Evolutionary conservation across 2,329 filamentous ascomycete genomes (phyloP).

Genomic region (Fusarium nisikadoi): DNA sequence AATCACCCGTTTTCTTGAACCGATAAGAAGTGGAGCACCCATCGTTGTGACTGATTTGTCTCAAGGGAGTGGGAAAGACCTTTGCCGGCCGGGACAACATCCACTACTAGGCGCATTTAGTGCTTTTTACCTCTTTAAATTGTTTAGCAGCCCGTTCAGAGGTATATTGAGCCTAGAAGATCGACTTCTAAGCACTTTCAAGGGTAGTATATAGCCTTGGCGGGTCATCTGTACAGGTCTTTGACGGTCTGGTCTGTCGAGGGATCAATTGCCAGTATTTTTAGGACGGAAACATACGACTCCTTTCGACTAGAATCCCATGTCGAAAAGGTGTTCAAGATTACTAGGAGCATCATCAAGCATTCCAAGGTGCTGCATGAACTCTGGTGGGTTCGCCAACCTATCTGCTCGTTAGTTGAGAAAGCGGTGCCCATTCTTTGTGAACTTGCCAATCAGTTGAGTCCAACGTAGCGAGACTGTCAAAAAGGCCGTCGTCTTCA

Average conservation of each 20-base stretch:
- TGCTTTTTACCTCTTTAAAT: rapidly evolving
- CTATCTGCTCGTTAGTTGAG: neutral
- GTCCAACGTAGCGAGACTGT: conserved; percentile 7
- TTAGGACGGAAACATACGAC: rapidly evolving
- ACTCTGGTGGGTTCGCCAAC: conserved; percentile 13
- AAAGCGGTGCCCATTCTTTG: rapidly evolving
- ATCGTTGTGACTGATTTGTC: neutral
- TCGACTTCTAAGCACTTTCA: rapidly evolving
- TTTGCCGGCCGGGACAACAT: neutral
- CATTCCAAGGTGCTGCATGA: conserved; percentile 17
- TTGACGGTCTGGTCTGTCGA: rapidly evolving
- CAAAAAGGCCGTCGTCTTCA: conserved; percentile 6
- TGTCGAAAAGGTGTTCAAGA: conserved; percentile 3
- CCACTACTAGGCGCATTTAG: neutral
- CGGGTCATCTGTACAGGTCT: neutral
- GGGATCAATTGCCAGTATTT: rapidly evolving
- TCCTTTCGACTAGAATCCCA: neutral
- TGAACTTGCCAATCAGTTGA: neutral
- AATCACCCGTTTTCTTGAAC: neutral
- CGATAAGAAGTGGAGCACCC: neutral
- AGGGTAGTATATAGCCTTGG: neutral
- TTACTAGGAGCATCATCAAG: neutral
- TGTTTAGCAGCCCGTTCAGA: rapidly evolving
- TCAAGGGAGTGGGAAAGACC: conserved; percentile 3
- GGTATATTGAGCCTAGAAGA: rapidly evolving